These are phyloP conservation scores for Ciborinia camelliae DNA, from an alignment of 2,329 filamentous ascomycete genomes.

Conservation along the genomic window DNA sequence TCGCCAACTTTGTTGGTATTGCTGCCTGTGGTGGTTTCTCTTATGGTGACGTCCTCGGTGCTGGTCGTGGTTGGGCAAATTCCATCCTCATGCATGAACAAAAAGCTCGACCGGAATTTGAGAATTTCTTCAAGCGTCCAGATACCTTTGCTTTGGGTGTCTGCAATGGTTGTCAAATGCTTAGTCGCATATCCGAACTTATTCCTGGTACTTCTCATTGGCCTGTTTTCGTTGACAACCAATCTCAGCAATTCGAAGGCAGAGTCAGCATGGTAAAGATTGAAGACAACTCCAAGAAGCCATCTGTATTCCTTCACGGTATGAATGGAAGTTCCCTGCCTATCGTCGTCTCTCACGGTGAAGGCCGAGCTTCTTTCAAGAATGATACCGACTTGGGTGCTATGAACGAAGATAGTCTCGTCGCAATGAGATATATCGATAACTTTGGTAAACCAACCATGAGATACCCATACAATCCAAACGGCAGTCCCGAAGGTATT, in stretches of 20 bases:
- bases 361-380: slow-evolving; percentile 75
- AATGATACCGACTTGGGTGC: slow-evolving; percentile 49
- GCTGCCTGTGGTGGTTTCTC: slow-evolving; percentile 97
- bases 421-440: slow-evolving; percentile 80
- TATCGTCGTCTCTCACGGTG: slow-evolving; percentile 86
- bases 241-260: slow-evolving; percentile 84
- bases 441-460: slow-evolving; percentile 74
- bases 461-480: slow-evolving; percentile 83
- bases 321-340: slow-evolving; percentile 81
- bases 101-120: slow-evolving; percentile 71
- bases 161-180: slow-evolving; percentile 97
- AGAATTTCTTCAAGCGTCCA: slow-evolving; percentile 77
- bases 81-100: slow-evolving; percentile 80
- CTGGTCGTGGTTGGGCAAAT: slow-evolving; percentile 96
- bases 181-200: slow-evolving; percentile 75
- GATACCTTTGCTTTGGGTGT: slow-evolving; percentile 93
- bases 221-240: slow-evolving; percentile 84
- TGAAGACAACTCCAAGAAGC: slow-evolving; percentile 54
- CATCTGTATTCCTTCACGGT: slow-evolving; percentile 84
- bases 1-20: slow-evolving; percentile 79
- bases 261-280: slow-evolving; percentile 83
- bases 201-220: slow-evolving; percentile 82
- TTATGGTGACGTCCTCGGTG: slow-evolving; percentile 82
- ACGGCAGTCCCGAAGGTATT: slow-evolving; percentile 66
- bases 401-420: slow-evolving; percentile 64